These are phyloP conservation scores for Mortierella sp. DNA, from an alignment of 371 early-diverging fungal species.

Conservation along the genomic window DNA sequence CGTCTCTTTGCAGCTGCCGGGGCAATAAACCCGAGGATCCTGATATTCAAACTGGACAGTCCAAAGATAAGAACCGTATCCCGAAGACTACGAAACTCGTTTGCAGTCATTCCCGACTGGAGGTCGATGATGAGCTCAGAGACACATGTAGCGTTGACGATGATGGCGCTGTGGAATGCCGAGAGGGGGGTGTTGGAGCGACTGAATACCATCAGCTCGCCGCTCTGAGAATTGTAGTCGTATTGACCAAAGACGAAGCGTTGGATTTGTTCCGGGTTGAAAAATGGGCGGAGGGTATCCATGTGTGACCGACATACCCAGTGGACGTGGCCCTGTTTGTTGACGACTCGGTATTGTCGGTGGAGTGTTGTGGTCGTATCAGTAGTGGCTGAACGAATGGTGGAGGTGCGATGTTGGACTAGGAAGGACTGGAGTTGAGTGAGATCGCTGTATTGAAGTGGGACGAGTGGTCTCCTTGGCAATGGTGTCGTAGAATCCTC, in stretches of 20 bases:
- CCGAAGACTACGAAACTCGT: not conserved
- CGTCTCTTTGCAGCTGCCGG: not conserved
- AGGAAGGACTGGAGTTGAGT: not conserved
- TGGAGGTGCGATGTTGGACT: not conserved
- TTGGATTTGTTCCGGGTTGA: not conserved
- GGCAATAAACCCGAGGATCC: not conserved
- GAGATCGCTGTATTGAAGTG: not conserved
- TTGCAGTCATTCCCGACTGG: not conserved
- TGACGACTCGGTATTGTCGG: not conserved
- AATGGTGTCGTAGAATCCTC: not conserved
- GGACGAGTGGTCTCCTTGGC: not conserved
- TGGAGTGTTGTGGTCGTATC: not conserved
- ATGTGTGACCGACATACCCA: not conserved
- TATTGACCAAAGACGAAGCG: not conserved
- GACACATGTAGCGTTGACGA: not conserved
- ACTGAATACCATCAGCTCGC: not conserved
- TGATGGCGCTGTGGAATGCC: not conserved
- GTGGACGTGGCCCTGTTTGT: not conserved
- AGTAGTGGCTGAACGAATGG: not conserved
- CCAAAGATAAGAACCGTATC: not conserved
- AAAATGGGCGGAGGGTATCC: not conserved
- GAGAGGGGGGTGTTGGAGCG: not conserved
- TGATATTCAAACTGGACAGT: not conserved
- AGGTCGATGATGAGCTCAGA: not conserved
- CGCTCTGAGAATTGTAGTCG: not conserved